phyloP scores from a whole-genome alignment of 805 yeast species.

The Saccharomyces kudriavzevii region DNA sequence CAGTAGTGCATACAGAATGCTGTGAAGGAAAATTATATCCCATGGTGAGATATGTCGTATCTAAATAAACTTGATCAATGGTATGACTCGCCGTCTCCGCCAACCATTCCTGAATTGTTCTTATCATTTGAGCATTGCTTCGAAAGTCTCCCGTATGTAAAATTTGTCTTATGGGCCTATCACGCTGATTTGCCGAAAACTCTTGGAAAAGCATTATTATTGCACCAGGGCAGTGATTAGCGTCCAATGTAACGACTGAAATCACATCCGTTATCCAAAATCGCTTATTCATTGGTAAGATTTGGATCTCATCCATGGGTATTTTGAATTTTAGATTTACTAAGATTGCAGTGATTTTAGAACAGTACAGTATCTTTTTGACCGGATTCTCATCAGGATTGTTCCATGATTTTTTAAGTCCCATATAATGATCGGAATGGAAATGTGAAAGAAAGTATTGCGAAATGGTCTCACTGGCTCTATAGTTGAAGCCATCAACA shows the following conservation, averaged over 20 bases:
- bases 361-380: conserved; percentile 62
- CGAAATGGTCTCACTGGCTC: conserved; percentile 36
- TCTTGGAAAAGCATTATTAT: conserved; percentile 65
- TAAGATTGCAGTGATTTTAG: conserved; percentile 58
- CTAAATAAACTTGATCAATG: conserved; percentile 66
- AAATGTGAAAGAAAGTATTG: conserved; percentile 71
- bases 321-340: conserved; percentile 48
- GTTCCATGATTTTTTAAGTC: conserved; percentile 70
- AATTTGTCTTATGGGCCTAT: conserved; percentile 12
- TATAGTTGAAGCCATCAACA: conserved; percentile 55
- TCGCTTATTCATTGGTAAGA: conserved; percentile 37
- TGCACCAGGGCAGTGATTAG: conserved; percentile 97
- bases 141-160: conserved; percentile 95
- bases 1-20: conserved; percentile 49
- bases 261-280: conserved; percentile 36
- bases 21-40: conserved; percentile 73
- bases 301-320: conserved; percentile 29
- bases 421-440: conserved; percentile 92
- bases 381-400: neutral
- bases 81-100: conserved; percentile 1
- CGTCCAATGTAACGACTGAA: conserved; percentile 60
- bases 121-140: conserved; percentile 47
- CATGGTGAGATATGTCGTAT: conserved; percentile 83
- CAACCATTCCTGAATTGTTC: conserved; percentile 8
- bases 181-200: conserved; percentile 6